Evolutionary conservation across 1,284 basidiomycete genomes (phyloP).

Genomic region (Sanghuangporus sanghuang): DNA sequence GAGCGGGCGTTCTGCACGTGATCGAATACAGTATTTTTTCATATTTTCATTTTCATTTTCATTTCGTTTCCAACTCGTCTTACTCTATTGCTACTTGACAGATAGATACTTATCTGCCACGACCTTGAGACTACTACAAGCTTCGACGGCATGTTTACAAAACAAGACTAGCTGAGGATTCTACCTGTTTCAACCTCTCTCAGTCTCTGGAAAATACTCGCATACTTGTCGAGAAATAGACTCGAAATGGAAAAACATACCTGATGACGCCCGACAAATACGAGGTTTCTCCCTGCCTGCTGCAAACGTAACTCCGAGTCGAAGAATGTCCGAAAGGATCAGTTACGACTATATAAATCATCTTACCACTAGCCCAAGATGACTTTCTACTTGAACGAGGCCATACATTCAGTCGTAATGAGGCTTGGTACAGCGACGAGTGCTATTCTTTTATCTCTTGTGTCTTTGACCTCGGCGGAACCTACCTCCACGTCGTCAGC

Average conservation of each 20-base stretch:
- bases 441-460: neutral
- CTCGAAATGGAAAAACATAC: neutral
- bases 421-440: neutral
- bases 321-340: neutral
- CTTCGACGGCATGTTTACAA: too few species aligned
- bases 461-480: conserved; percentile 19
- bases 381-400: neutral
- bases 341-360: neutral
- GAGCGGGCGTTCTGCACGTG: neutral
- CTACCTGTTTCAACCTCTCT: too few species aligned
- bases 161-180: too few species aligned
- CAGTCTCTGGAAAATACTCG: neutral
- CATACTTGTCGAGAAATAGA: neutral
- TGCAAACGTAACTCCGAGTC: neutral
- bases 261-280: neutral
- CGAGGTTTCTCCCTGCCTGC: neutral
- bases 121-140: too few species aligned
- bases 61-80: too few species aligned
- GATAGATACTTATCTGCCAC: too few species aligned
- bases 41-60: too few species aligned
- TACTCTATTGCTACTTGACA: too few species aligned
- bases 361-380: neutral
- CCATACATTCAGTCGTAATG: neutral
- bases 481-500: conserved; percentile 37
- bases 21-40: neutral